Evolutionary conservation across 1,284 basidiomycete genomes (phyloP), one percentile per base, ranked within the genome.

Genomic region (Gomphus sp.): DNA sequence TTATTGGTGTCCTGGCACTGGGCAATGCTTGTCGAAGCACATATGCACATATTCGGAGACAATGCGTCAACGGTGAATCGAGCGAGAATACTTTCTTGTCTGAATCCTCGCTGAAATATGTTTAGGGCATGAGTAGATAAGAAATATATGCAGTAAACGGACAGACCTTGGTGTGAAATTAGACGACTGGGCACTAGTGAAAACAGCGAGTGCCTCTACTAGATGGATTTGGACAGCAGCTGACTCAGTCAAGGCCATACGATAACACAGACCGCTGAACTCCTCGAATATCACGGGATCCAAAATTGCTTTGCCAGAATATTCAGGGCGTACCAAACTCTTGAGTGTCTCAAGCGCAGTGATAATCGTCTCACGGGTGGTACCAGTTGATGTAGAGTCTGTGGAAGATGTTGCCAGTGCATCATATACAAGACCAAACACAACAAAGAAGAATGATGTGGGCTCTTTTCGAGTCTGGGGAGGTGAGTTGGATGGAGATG

Each of bases 341-440:
- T 87, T 86, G 55, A 98, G 76, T 0, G 92, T 85, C 64, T 87
- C 82, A 12, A 98, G 78, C 5, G 91, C 85, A n/a, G 87, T 77
- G 6, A 76, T 65, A n/a, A 85, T 74, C 7, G 76, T 76, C 6
- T 75, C 70, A 62, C 76, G 73, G 9, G 78, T 75, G 5, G 71
- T 66, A 47, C 71, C 67, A 43, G 71, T 71, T 0, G 73, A 68
- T 10, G 79, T 72, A 31, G 82, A 75, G 63, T 86, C 78, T 39
- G 84, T 72, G 0, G 87, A 81, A 1, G 87, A 80, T 1, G 82
- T 80, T 0, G 88, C 85, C 10, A 98, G 76, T 0, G 91, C 85
- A 70, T 99, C 96, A 64, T 92, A 98, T 0, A 96, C 87, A 22
- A 99, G 80, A 11, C 96, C 96, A 67, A 97, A 98, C 11, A 98